Conservation (phyloP, 2,329 filamentous ascomycete genomes). For the Aspergillus sp. region DNA sequence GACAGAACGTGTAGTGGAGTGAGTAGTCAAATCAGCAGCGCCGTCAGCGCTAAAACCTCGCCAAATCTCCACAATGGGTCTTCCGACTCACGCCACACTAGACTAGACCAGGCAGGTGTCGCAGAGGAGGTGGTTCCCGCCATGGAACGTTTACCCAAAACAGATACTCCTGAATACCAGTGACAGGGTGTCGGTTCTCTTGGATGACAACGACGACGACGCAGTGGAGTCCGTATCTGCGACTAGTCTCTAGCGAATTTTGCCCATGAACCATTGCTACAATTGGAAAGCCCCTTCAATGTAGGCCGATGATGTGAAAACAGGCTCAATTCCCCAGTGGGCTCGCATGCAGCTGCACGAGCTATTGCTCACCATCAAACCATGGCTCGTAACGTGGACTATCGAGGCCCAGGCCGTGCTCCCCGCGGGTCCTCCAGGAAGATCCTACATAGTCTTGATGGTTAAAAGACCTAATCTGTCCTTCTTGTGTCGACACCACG, state of each 20-base stretch:
- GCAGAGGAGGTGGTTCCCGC: background rate
- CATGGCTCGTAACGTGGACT: slow-evolving; percentile 3
- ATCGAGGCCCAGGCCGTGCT: background rate
- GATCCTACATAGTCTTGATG: background rate
- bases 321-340: background rate
- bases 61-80: background rate
- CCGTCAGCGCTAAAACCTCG: background rate
- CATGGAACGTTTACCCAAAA: background rate
- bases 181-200: background rate
- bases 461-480: background rate
- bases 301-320: background rate
- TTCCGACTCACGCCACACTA: background rate
- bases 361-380: slow-evolving; percentile 17
- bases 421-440: background rate
- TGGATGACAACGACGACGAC: too few species aligned
- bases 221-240: background rate
- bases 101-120: background rate
- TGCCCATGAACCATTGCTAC: background rate
- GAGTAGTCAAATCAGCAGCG: too few species aligned
- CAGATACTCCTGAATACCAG: background rate
- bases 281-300: background rate
- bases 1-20: too few species aligned
- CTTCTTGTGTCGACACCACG: background rate
- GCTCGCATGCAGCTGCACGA: background rate
- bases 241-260: background rate